phyloP scores from a whole-genome alignment of 495 filamentous ascomycete genomes.

The Hypoxylon cercidicola region DNA sequence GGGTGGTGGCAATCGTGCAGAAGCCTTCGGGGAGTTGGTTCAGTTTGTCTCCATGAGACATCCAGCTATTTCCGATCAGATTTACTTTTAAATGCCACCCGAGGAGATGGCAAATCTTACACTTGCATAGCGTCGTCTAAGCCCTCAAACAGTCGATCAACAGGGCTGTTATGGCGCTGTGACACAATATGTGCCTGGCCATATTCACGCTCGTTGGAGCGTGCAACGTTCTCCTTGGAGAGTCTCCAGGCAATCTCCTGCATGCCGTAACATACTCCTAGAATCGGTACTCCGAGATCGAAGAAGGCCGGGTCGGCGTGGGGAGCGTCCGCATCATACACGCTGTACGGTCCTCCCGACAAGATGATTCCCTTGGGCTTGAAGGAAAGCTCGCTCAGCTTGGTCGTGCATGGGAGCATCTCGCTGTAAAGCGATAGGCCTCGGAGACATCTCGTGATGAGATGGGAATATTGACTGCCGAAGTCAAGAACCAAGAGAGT shows the following conservation, averaged over 20 bases:
- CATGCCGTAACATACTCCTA: conserved; percentile 81
- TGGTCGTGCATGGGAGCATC: conserved; percentile 92
- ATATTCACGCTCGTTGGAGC: conserved; percentile 78
- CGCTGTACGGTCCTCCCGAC: conserved; percentile 69
- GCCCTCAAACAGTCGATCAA: conserved; percentile 77
- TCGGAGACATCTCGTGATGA: conserved; percentile 80
- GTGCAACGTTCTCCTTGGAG: conserved; percentile 73
- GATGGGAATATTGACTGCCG: conserved; percentile 74
- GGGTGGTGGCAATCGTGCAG: conserved; percentile 74
- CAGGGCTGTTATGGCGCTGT: conserved; percentile 62
- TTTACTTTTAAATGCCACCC: neutral
- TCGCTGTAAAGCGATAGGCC: conserved; percentile 85
- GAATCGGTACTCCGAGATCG: conserved; percentile 77
- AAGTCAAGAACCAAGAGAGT: conserved; percentile 75
- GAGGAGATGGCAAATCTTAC: conserved; percentile 3
- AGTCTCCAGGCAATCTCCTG: conserved; percentile 85
- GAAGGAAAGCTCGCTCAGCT: conserved; percentile 79
- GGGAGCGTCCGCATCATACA: conserved; percentile 73
- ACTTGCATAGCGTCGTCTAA: conserved; percentile 68
- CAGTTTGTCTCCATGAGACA: conserved; percentile 91
- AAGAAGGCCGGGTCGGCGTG: conserved; percentile 80
- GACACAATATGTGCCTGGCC: conserved; percentile 67
- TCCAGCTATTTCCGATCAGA: conserved; percentile 65
- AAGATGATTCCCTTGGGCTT: conserved; percentile 85
- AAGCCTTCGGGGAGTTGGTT: conserved; percentile 75